Evolutionary conservation across 2,329 filamentous ascomycete genomes (phyloP).

Genomic region (Ilyonectria mors-panacis): DNA sequence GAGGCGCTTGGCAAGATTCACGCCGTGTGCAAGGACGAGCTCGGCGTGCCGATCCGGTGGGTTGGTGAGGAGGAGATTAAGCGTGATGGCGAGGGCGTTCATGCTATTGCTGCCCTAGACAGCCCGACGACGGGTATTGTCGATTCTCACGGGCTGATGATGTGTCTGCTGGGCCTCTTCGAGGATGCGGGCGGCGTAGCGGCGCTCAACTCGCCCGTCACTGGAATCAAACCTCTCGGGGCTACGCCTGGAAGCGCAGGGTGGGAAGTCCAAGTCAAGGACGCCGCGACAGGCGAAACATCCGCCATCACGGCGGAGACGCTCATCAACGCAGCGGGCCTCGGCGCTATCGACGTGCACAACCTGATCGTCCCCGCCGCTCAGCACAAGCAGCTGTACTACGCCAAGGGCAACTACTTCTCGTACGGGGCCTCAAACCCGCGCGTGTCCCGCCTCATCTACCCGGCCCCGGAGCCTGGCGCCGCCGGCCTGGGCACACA

Average conservation of each 20-base stretch:
- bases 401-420: constrained; percentile 97
- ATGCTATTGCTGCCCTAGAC: constrained; percentile 79
- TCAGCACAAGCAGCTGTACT: constrained; percentile 75
- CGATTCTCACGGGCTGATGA: constrained; percentile 89
- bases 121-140: constrained; percentile 90
- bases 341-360: constrained; percentile 81
- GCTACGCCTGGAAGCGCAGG: constrained; percentile 66
- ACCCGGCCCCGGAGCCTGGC: constrained; percentile 88
- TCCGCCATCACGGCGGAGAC: constrained; percentile 80
- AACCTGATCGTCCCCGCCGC: constrained; percentile 82
- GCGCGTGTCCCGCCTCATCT: constrained; percentile 80
- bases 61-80: constrained; percentile 74
- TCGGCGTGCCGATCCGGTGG: constrained; percentile 80
- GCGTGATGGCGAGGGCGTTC: constrained; percentile 80
- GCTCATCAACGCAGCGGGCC: constrained; percentile 88
- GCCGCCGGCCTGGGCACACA: constrained; percentile 92
- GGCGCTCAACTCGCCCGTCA: constrained; percentile 79
- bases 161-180: constrained; percentile 81
- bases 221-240: constrained; percentile 66
- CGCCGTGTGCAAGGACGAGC: constrained; percentile 56
- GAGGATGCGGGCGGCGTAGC: constrained; percentile 83
- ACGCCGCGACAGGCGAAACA: constrained; percentile 61
- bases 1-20: constrained; percentile 70
- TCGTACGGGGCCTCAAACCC: constrained; percentile 80
- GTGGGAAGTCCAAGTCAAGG: constrained; percentile 76